Base-by-base conservation (phyloP, 495 filamentous ascomycete genomes). In the Penicillium silybi region DNA sequence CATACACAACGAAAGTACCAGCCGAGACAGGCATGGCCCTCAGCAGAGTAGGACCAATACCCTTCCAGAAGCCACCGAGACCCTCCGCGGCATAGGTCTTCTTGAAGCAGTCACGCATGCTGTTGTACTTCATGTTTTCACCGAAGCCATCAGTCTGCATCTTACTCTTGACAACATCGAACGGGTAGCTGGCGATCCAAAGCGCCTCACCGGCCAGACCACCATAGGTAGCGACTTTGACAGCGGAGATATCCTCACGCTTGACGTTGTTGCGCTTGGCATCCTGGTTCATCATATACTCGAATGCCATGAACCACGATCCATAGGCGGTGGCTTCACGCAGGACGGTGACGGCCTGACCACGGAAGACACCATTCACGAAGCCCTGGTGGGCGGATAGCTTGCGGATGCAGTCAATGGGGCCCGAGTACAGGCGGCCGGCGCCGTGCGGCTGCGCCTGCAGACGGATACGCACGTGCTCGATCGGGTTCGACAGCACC, bases 121-220 rank as follows among this genome's bases (percentile, higher is more conserved):
- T 85, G 74, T 73, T 81, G 70, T 87, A 97, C 62, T 77, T 74
- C 80, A 79, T 81, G 48, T 79, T 68, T 1, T 79, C 78, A 19
- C 83, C 82, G 63, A 97, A 90, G 18, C 89, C 92, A 75, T 98
- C 93, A 54, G 84, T 95, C 80, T 98, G 93, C 92, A 97, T 95
- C 83, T 95, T 97, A 71, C 89, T 95, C 87, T 98, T 98, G 66
- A 98, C 73, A 23, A 97, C 93, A 70, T 98, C 93, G 50, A 98
- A 85, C 19, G 93, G 93, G 68, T 98, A 98, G 62, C 88, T 93
- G 35, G 78, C 79, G 55, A 98, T 66, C 93, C 93, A 98, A 38
- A 98, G 77, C 19, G 84, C 88, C 78, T 98, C 93, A 53, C 93
- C 93, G 1, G 93, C 93, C 47, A 97, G 66, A 38, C 93, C 93